A percentile compares a stretch with the other conserved stretches of the same genome.
phyloP scores from a whole-genome alignment of 176 grass and related monocot genomes.

The Eragrostis nindensis region DNA sequence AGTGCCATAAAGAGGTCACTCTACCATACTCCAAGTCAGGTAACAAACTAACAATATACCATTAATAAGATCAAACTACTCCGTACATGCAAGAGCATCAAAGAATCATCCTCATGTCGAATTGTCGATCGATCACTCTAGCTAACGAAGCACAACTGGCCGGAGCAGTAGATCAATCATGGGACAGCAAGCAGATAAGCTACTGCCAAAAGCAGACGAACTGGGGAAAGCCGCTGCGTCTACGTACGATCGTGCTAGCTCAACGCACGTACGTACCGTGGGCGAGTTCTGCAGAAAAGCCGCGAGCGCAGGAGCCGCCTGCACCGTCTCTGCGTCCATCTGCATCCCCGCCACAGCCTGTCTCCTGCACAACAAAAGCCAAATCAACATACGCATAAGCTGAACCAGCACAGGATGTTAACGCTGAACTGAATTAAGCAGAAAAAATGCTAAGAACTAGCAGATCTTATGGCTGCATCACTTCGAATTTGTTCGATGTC shows the following conservation, averaged over 20 bases:
- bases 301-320: constrained; percentile 32
- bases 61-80: neutral
- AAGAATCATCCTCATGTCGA: neutral
- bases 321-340: constrained; percentile 48
- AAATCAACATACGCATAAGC: constrained; percentile 1
- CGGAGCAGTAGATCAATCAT: neutral
- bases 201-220: neutral
- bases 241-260: too few relatives aligned
- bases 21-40: neutral
- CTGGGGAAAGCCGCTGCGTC: too few relatives aligned
- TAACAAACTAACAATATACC: neutral
- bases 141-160: neutral
- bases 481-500: neutral
- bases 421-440: too few relatives aligned
- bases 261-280: constrained; percentile 45
- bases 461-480: neutral
- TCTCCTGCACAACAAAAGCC: constrained; percentile 19
- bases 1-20: neutral
- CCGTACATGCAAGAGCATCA: neutral
- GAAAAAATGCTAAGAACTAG: neutral
- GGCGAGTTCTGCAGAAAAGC: constrained; percentile 36
- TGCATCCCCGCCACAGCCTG: constrained; percentile 32
- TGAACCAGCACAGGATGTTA: too few relatives aligned
- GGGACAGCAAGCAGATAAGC: neutral
- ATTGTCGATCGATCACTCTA: neutral